phyloP scores from a whole-genome alignment of 371 early-diverging fungal genomes.

The Mortierella sp. region DNA sequence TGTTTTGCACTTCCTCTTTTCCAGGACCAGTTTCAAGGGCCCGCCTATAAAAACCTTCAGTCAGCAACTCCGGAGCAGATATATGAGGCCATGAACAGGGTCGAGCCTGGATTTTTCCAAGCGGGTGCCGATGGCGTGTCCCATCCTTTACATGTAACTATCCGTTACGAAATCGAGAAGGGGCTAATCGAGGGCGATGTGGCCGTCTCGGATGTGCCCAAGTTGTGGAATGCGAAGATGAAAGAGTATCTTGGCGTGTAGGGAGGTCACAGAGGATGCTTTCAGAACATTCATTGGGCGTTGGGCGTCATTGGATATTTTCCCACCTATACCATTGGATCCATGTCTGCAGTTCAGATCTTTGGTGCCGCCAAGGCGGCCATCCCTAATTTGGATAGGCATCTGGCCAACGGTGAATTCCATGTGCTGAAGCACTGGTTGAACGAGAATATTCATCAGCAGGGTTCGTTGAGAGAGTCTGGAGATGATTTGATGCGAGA shows the following conservation, averaged over 20 bases:
- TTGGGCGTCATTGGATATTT: slow-evolving; percentile 52
- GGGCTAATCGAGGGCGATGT: slow-evolving; percentile 50
- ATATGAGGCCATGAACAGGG: slow-evolving; percentile 46
- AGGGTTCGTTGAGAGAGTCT: slow-evolving; percentile 51
- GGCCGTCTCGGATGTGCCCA: slow-evolving; percentile 48
- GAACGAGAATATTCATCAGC: slow-evolving; percentile 51
- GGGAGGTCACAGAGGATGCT: slow-evolving; percentile 46
- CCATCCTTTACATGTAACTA: slow-evolving; percentile 53
- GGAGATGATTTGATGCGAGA: slow-evolving; percentile 50
- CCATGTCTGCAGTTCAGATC: slow-evolving; percentile 54
- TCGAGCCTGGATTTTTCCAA: slow-evolving; percentile 55
- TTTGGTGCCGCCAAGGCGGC: slow-evolving; percentile 33
- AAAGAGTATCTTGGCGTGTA: slow-evolving; percentile 57
- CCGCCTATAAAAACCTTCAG: slow-evolving; percentile 26
- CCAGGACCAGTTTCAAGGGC: slow-evolving; percentile 45
- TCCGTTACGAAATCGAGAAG: slow-evolving; percentile 58
- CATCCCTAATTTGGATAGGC: slow-evolving; percentile 48
- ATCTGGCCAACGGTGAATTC: slow-evolving; percentile 54
- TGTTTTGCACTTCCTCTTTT: slow-evolving; percentile 35
- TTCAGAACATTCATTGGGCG: slow-evolving; percentile 59
- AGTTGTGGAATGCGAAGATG: slow-evolving; percentile 57
- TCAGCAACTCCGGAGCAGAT: slow-evolving; percentile 25
- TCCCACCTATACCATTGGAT: slow-evolving; percentile 57
- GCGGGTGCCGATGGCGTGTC: slow-evolving; percentile 58
- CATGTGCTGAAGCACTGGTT: slow-evolving; percentile 53